Conservation (phyloP, 768 basidiomycete genomes). For the Suillus occidentalis region DNA sequence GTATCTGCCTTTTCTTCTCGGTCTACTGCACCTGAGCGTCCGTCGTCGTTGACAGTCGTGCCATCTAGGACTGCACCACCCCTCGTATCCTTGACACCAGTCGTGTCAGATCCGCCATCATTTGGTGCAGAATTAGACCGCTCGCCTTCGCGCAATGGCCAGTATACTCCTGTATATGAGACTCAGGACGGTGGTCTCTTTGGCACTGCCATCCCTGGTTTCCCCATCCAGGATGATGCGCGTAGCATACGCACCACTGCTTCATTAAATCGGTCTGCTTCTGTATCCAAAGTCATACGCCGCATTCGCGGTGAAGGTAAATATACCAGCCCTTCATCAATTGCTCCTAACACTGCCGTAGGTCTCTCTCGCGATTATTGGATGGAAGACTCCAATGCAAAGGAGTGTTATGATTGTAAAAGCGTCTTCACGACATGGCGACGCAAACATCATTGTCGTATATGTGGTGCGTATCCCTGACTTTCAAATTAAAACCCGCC, state of each 20-base stretch:
- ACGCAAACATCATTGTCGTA: conserved; percentile 95
- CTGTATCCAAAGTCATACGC: conserved; percentile 90
- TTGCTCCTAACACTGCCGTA: conserved; percentile 28
- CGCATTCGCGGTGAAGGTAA: conserved; percentile 87
- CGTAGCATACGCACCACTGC: conserved; percentile 77
- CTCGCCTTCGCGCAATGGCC: conserved; percentile 51
- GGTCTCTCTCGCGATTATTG: conserved; percentile 94
- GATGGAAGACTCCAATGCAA: conserved; percentile 98
- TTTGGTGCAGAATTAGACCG: conserved; percentile 66
- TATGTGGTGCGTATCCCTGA: conserved; percentile 67
- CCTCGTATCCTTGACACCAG: conserved; percentile 82
- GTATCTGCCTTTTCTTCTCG: conserved; percentile 50
- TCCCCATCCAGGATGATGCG: conserved; percentile 89
- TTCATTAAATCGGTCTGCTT: conserved; percentile 72
- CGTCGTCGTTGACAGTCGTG: conserved; percentile 53
- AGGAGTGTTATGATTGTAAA: conserved; percentile 95
- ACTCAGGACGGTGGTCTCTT: conserved; percentile 54
- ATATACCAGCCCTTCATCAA: conserved; percentile 5
- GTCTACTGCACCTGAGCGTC: conserved; percentile 52
- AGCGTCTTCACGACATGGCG: conserved; percentile 93
- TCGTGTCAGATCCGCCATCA: conserved; percentile 74
- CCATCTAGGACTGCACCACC: conserved; percentile 70
- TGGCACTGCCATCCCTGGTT: conserved; percentile 85
- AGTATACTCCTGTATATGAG: conserved; percentile 55
- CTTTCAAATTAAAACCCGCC: background rate